A percentile compares a stretch with the other conserved stretches of the same genome.
These are phyloP conservation scores for Boletus eberwhitei DNA, from an alignment of 768 basidiomycete genomes.

Conservation along the genomic window DNA sequence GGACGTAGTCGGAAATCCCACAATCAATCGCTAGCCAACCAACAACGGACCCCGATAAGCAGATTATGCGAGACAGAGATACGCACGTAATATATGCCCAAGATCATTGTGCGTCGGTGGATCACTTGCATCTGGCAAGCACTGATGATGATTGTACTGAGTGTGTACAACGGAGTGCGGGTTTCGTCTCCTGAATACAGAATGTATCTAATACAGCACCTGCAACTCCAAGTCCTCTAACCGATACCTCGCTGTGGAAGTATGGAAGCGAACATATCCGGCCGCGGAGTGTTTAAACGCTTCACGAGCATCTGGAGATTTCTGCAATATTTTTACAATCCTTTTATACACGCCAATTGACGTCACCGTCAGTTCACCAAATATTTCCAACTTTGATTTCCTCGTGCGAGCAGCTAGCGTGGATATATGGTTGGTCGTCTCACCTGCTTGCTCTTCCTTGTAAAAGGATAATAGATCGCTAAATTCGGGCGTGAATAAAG, in stretches of 20 bases:
- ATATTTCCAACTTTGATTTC: constrained; percentile 27
- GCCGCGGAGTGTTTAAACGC: constrained; percentile 13
- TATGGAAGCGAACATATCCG: constrained; percentile 30
- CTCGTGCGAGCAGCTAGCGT: constrained; percentile 24
- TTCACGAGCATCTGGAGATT: constrained; percentile 14
- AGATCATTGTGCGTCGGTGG: no score
- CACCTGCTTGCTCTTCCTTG: constrained; percentile 30
- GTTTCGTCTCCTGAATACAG: not conserved
- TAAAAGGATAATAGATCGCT: constrained; percentile 34
- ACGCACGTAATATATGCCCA: no score
- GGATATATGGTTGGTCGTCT: constrained; percentile 34
- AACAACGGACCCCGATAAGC: no score
- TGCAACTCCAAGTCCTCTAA: constrained; percentile 20
- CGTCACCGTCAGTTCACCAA: constrained; percentile 6
- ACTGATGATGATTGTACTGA: not conserved
- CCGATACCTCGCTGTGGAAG: constrained; percentile 23
- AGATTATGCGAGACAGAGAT: no score
- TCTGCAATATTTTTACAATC: constrained; percentile 24
- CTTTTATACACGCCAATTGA: constrained; percentile 22
- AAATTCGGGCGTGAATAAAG: not conserved
- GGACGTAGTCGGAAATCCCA: no score
- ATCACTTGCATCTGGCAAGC: not conserved
- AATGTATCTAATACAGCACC: no score
- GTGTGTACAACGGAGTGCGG: not conserved
- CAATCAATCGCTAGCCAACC: no score